A percentile compares a stretch with the other conserved stretches of the same genome.
Conservation (phyloP, 192 early-diverging fungal genomes). For the Coemansia umbellata region DNA sequence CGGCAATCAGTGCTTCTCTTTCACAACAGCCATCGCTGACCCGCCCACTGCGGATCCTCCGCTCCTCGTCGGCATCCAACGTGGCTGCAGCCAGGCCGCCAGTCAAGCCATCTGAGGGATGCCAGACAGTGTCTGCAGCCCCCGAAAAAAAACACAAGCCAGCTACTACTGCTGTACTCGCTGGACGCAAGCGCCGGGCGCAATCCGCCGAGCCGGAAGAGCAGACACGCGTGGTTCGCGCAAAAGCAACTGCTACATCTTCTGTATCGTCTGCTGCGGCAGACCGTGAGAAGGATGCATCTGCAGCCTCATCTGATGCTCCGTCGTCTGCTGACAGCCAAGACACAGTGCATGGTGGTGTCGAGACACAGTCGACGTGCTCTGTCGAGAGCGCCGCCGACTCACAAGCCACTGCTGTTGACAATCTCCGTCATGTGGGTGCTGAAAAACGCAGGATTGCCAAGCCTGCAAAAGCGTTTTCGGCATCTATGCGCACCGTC, state of each 20-base stretch:
- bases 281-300: not conserved
- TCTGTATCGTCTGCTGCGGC: not conserved
- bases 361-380: slow-evolving; percentile 15
- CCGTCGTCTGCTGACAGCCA: slow-evolving; percentile 13
- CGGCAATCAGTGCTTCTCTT: slow-evolving; percentile 2
- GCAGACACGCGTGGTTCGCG: slow-evolving; percentile 19
- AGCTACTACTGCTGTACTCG: slow-evolving; percentile 15
- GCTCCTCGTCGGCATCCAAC: slow-evolving; percentile 28
- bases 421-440: slow-evolving; percentile 5
- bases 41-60: slow-evolving; percentile 16
- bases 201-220: slow-evolving; percentile 12
- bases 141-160: slow-evolving; percentile 7
- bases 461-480: slow-evolving; percentile 37
- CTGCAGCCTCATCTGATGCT: not conserved
- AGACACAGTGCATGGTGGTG: not conserved
- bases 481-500: slow-evolving; percentile 17
- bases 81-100: slow-evolving; percentile 6
- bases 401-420: slow-evolving; percentile 40
- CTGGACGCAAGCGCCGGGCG: slow-evolving; percentile 38
- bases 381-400: slow-evolving; percentile 22
- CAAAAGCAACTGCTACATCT: slow-evolving; percentile 3
- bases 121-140: slow-evolving; percentile 1
- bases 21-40: not conserved
- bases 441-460: slow-evolving; percentile 29
- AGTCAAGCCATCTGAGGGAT: no score